Base-by-base conservation (phyloP, 225 moss, liverwort and hornwort species). In the Polytrichum formosum region DNA sequence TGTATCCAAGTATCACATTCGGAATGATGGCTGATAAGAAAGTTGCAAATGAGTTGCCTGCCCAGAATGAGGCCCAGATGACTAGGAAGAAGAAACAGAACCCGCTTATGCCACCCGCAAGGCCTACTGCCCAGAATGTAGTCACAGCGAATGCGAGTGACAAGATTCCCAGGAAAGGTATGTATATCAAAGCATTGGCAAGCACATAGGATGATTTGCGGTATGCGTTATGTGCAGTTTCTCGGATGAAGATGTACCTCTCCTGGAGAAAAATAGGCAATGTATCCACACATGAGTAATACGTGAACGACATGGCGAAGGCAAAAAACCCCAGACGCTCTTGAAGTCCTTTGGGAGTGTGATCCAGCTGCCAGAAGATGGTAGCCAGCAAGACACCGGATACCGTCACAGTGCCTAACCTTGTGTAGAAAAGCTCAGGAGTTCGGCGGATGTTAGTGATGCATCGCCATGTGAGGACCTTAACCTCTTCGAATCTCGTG, bases 61-160 rank as follows among this genome's bases (percentile, higher is more conserved):
- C 88, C 96, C 96, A 93, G 73, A 96, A 96, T 5, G 93, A 90
- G 46, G 96, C 91, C 96, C 93, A 96, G n/a, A 90, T 90, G 28
- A 90, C 84, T 53, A 96, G 73, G 74, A 96, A 93, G 69, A 96
- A 93, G 80, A 96, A 96, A 53, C 78, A 77, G 73, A 96, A 93
- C 61, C 93, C 96, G 69, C 74, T 62, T 74, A 79, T 75, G 54
- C 96, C 96, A 7, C 96, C 96, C 5, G 96, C 88, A 65, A 96
- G 80, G 37, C 93, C 96, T 17, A 96, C 96, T 17, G 90, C 90
- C 93, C 93, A 93, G 83, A 90, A 96, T 10, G 90, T 91, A 1
- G 90, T 93, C 68, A 87, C 74, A 8, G 87, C 79, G 70, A 96
- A 96, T 26, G 93, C 85, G 54, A 96, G 77, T 23, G 96, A 87